Base-by-base conservation (phyloP, 2,329 filamentous ascomycete genomes). In the Fonsecaea pedrosoi region DNA sequence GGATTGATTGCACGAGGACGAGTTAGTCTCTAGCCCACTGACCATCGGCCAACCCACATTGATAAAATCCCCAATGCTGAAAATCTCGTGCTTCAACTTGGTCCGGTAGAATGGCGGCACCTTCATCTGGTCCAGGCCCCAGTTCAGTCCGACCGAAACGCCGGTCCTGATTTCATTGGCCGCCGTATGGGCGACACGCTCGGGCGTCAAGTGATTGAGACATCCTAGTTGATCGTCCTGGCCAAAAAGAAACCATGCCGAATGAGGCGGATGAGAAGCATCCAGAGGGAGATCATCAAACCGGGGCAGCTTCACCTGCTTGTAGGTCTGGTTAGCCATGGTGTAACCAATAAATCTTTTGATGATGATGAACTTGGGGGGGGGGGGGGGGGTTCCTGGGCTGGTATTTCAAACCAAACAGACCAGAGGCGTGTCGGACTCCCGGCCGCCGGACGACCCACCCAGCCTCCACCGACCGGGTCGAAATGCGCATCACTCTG, bases 191-290 rank as follows among this genome's bases (percentile, higher is more conserved):
- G 18, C 21, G 13, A 82, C 77, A 9, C 77, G 77, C n/a, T 78
- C 74, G 0, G 81, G 79, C 0, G 83, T 86, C 60, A 87, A 77
- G 6, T 85, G 77, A 71, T 86, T 86, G 1, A 87, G 77, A 70
- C 81, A 84, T 32, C 85, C 85, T 8, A 85, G 77, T 66, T 86
- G 76, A 63, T 86, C 84, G 2, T 77, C 65, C 4, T 77, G 70
- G 2, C 84, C 84, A 64, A 83, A 86, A 3, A 85, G 79, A 0
- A 83, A 83, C 85, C 85, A 87, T 4, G 85, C 82, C 59, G 86
- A 86, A 37, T 58, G 35, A 13, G 21, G 64, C 10, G 60, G 64
- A 54, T 59, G 53, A 7, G 84, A 83, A 48, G 81, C 80, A 61
- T 80, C 78, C 1, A 86, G 77, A 0, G 84, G 84, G 0, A 86